phyloP scores from a whole-genome alignment of 2,329 filamentous ascomycete species.

The Pseudopyricularia javanii region DNA sequence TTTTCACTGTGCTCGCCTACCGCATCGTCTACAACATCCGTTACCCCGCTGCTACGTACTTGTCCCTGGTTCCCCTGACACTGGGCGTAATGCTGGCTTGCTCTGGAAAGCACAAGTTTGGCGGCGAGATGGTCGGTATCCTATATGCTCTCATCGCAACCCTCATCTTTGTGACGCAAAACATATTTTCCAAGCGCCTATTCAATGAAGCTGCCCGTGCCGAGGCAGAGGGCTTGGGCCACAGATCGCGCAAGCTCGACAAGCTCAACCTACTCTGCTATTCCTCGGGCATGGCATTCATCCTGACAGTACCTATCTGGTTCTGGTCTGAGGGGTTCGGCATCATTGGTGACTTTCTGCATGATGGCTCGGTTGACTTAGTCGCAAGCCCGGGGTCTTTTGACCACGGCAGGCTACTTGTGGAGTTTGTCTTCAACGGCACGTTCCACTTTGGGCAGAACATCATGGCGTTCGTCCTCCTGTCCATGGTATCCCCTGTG shows the following conservation, averaged over 20 bases:
- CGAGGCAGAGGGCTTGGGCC: constrained; percentile 57
- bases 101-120: constrained; percentile 66
- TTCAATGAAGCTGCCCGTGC: constrained; percentile 89
- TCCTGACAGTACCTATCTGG: constrained; percentile 85
- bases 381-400: constrained; percentile 50
- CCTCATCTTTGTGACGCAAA: constrained; percentile 91
- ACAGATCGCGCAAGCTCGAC: constrained; percentile 68
- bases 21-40: constrained; percentile 77
- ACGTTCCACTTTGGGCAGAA: constrained; percentile 95
- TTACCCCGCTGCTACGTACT: constrained; percentile 77
- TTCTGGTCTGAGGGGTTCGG: constrained; percentile 77
- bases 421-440: constrained; percentile 97
- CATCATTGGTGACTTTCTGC: constrained; percentile 65
- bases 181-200: constrained; percentile 94
- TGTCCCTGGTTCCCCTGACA: constrained; percentile 83
- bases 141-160: constrained; percentile 81
- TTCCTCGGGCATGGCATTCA: constrained; percentile 84
- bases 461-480: constrained; percentile 82
- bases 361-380: constrained; percentile 64
- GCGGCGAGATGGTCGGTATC: constrained; percentile 81
- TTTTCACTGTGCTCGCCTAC: constrained; percentile 93
- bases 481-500: constrained; percentile 89
- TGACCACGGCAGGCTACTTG: constrained; percentile 56
- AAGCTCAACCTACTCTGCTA: constrained; percentile 96
- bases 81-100: constrained; percentile 93